Base-by-base conservation (phyloP, 1,284 basidiomycete species). In the Coniophora puteana region DNA sequence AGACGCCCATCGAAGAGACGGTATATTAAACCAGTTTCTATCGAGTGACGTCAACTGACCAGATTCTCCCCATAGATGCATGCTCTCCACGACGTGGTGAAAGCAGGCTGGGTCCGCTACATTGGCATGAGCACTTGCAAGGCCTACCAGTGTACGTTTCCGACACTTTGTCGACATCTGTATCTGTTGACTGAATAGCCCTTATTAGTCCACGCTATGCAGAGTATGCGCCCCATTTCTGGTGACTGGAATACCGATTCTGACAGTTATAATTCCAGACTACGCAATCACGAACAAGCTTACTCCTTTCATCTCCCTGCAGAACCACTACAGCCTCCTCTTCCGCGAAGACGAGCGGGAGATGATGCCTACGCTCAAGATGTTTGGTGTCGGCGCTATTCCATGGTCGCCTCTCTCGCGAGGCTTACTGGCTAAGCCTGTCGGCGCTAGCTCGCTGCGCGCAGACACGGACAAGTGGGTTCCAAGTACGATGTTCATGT, bases 321-420 rank as follows among this genome's bases (percentile, higher is more conserved):
- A 81, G 51, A 74, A 76, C 54, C 72, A 69, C 43, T 66, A 72
- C 46, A 66, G 53, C 31, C 53, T 71, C 5, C 26, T 68, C 21
- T 79, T 78, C 46, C 68, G 76, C 29, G 76, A 78, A 49, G 76
- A 78, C 47, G 74, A 76, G 49, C 61, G 74, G 8, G 75, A 79
- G 57, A 79, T 79, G 74, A 68, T 72, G 43, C 75, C 76, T 8
- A 65, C 66, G 5, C 51, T 66, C 22, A 40, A 63, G 41, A 50
- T 55, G 55, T 53, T 64, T 40, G 66, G 67, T 28, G 64, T 68
- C 22, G 68, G 68, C 2, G 63, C 56, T 7, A 68, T 66, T 23
- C 67, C 68, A 10, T 70, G 66, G 68, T 63, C 61, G n/a, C 70
- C 71, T 4, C 58, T 72, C 11, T 69, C 63, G 16, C 57, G 66